Percentiles rank a stretch among this genome's conserved stretches.
These are phyloP conservation scores for Nemania sp. DNA, from an alignment of 2,329 filamentous ascomycete species.

Conservation along the genomic window DNA sequence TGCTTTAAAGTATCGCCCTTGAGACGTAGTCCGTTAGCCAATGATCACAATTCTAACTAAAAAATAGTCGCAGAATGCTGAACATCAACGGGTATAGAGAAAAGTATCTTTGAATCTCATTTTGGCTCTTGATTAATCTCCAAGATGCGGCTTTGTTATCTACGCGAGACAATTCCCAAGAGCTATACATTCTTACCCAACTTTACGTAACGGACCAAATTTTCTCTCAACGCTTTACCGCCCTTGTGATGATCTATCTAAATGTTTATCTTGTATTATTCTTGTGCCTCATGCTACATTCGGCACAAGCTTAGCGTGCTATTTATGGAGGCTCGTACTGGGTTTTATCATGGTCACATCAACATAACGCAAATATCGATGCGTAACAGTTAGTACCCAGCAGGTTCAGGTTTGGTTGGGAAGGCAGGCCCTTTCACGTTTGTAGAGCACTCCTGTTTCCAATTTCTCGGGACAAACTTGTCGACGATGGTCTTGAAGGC, in stretches of 20 bases:
- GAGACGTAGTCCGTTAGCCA: no score
- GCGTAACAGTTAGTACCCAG: slow-evolving; percentile 57
- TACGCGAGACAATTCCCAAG: not conserved
- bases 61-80: no score
- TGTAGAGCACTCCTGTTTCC: slow-evolving; percentile 69
- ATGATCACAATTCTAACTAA: no score
- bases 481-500: slow-evolving; percentile 95
- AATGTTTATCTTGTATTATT: not conserved
- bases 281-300: not conserved
- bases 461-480: slow-evolving; percentile 85
- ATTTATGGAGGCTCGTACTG: not conserved
- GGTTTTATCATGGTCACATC: not conserved
- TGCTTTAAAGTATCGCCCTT: no score
- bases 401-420: slow-evolving; percentile 63
- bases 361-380: not conserved
- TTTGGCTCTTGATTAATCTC: not conserved
- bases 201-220: not conserved
- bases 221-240: not conserved
- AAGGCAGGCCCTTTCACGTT: slow-evolving; percentile 60
- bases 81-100: not conserved
- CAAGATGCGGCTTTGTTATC: not conserved
- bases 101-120: not conserved
- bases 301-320: not conserved
- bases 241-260: not conserved
- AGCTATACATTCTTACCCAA: not conserved